Conservation (phyloP, 805 yeast species). For the Saturnispora silvae region DNA sequence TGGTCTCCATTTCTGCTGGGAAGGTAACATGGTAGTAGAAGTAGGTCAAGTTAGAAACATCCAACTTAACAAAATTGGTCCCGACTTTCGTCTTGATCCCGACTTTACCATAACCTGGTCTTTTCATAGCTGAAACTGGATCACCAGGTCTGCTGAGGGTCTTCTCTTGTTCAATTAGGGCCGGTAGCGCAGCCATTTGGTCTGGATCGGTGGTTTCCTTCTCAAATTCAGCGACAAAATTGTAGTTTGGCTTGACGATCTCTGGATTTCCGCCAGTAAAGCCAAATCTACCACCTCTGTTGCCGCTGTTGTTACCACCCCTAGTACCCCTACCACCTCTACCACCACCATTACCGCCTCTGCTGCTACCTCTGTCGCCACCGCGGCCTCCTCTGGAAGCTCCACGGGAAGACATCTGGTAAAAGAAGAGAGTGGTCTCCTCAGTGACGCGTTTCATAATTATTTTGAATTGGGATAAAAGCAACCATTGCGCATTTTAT, state of each 20-base stretch:
- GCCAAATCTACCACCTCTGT: slow-evolving; percentile 12
- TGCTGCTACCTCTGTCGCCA: slow-evolving; percentile 11
- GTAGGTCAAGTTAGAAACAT: slow-evolving; percentile 13
- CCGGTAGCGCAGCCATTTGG: slow-evolving; percentile 11
- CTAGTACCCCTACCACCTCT: no score
- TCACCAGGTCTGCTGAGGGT: slow-evolving; percentile 11
- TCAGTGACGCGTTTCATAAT: no score
- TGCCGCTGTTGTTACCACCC: no score
- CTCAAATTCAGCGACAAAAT: slow-evolving; percentile 14
- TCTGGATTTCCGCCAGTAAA: slow-evolving; percentile 11
- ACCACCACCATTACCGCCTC: slow-evolving; percentile 14
- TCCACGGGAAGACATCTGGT: no score
- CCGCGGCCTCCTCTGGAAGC: slow-evolving; percentile 5
- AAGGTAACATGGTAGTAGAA: slow-evolving; percentile 18
- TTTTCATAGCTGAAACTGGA: slow-evolving; percentile 11
- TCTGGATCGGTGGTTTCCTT: slow-evolving; percentile 10
- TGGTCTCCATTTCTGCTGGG: slow-evolving; percentile 14
- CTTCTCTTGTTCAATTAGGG: slow-evolving; percentile 9
- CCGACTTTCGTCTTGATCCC: slow-evolving; percentile 19
- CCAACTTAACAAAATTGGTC: slow-evolving; percentile 15
- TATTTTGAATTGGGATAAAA: no score
- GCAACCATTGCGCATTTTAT: no score
- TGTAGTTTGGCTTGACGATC: slow-evolving; percentile 15
- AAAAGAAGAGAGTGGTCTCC: no score
- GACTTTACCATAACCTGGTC: slow-evolving; percentile 19